Percentiles rank a stretch among this genome's conserved stretches.
phyloP scores from a whole-genome alignment of 108 stramenopile species.

The Cyclotella baltica region DNA sequence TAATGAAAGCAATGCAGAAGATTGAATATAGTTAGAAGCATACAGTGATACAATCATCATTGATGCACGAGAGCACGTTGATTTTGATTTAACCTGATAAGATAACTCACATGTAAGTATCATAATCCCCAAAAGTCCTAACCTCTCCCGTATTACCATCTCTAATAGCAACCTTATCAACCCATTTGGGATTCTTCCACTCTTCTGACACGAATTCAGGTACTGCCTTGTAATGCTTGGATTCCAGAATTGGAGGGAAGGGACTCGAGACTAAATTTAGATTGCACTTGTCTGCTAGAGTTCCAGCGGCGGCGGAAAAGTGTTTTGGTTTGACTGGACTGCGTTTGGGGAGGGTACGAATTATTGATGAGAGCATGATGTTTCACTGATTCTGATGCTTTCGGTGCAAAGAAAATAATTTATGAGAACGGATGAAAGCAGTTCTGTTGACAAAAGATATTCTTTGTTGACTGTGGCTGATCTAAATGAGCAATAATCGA shows the following conservation, averaged over 20 bases:
- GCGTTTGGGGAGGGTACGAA: neutral
- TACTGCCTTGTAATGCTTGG: conserved; percentile 47
- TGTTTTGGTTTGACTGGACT: neutral
- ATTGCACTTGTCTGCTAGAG: conserved; percentile 39
- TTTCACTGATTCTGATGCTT: too few species aligned
- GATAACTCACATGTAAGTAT: conserved; percentile 44
- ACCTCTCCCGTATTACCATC: conserved; percentile 78
- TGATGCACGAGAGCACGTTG: too few species aligned
- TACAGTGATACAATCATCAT: too few species aligned
- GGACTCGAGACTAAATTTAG: conserved; percentile 58
- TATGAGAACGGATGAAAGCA: too few species aligned
- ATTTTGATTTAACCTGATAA: neutral
- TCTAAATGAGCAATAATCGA: too few species aligned
- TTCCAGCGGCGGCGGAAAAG: conserved; percentile 3
- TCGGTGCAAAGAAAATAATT: too few species aligned
- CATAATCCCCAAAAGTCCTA: conserved; percentile 75
- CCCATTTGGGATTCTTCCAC: conserved; percentile 44
- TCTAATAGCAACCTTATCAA: conserved; percentile 61
- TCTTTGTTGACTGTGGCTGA: too few species aligned
- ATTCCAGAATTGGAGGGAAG: conserved; percentile 60
- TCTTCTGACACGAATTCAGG: conserved; percentile 69
- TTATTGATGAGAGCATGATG: neutral
- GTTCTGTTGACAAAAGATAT: too few species aligned
- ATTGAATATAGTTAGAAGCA: neutral
- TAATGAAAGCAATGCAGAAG: neutral